phyloP scores from a whole-genome alignment of 768 basidiomycete genomes.

The Russula olivacea region DNA sequence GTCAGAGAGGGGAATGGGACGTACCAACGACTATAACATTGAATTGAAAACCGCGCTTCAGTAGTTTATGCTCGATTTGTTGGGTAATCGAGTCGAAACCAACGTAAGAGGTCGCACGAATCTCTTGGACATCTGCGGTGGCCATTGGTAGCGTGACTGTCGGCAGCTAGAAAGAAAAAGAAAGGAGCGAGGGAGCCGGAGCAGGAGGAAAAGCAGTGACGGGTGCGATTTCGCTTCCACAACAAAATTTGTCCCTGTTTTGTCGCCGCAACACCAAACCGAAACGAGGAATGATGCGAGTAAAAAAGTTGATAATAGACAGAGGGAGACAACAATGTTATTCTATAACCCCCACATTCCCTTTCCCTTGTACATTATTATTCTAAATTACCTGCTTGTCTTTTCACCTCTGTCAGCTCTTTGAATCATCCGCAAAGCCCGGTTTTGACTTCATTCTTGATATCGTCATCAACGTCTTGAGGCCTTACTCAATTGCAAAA shows the following conservation, averaged over 20 bases:
- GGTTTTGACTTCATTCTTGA: neutral
- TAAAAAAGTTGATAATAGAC: no score
- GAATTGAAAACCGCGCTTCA: constrained; percentile 99
- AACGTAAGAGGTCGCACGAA: constrained; percentile 88
- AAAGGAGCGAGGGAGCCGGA: constrained; percentile 2
- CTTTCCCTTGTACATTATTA: constrained; percentile 12
- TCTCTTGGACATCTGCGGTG: constrained; percentile 49
- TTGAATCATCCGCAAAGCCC: neutral
- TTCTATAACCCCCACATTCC: neutral
- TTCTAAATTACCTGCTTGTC: constrained; percentile 16
- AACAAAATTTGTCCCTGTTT: constrained; percentile 19
- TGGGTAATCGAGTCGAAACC: constrained; percentile 97
- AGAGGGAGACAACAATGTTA: neutral
- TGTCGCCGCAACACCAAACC: constrained; percentile 1
- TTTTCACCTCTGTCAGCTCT: constrained; percentile 8
- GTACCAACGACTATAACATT: constrained; percentile 94
- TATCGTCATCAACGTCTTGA: neutral
- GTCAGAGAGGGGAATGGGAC: constrained; percentile 31
- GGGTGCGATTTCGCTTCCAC: constrained; percentile 7
- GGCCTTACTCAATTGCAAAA: constrained; percentile 14
- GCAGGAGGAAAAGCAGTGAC: constrained; percentile 2
- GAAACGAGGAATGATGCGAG: neutral
- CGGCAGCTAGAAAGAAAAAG: neutral
- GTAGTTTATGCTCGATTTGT: constrained; percentile 98
- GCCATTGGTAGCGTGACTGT: constrained; percentile 20